These are phyloP conservation scores for Nepenthes mirabilis DNA, from an alignment of 148 eudicot species.

Conservation along the genomic window DNA sequence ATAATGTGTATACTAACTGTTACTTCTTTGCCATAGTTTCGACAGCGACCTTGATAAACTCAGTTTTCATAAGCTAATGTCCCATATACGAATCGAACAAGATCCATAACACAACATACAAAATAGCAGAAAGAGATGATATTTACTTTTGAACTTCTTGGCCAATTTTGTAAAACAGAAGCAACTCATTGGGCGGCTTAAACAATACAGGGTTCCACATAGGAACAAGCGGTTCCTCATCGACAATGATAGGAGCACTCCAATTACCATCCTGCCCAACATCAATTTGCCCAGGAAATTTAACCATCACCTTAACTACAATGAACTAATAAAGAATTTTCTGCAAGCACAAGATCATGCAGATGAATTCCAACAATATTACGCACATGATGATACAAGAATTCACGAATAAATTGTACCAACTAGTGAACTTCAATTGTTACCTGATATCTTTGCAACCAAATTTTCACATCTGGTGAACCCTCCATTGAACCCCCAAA, in stretches of 20 bases:
- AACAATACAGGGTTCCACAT: constrained; percentile 97
- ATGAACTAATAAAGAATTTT: not conserved
- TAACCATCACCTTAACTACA: not conserved
- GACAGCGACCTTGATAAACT: too few species aligned
- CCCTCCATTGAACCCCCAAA: constrained; percentile 91
- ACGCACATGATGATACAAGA: not conserved
- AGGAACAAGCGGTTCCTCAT: constrained; percentile 55
- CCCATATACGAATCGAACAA: too few species aligned
- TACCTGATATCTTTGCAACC: constrained; percentile 83
- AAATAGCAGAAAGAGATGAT: constrained; percentile 1
- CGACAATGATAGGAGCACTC: constrained; percentile 62
- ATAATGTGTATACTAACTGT: too few species aligned
- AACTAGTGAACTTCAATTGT: not conserved
- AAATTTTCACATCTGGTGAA: constrained; percentile 82
- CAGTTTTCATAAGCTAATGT: too few species aligned
- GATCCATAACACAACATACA: not conserved
- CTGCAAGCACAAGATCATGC: not conserved
- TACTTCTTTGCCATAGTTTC: too few species aligned
- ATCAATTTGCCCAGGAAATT: constrained; percentile 2
- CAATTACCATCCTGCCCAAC: constrained; percentile 64
- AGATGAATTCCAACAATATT: not conserved
- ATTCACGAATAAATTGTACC: not conserved
- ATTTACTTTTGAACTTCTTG: constrained; percentile 77
- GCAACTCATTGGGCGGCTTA: constrained; percentile 57
- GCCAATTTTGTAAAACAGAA: constrained; percentile 81